A percentile compares a stretch with the other conserved stretches of the same genome.
These are phyloP conservation scores for Baudoinia panamericana DNA, from an alignment of 495 filamentous ascomycete genomes.

Conservation along the genomic window DNA sequence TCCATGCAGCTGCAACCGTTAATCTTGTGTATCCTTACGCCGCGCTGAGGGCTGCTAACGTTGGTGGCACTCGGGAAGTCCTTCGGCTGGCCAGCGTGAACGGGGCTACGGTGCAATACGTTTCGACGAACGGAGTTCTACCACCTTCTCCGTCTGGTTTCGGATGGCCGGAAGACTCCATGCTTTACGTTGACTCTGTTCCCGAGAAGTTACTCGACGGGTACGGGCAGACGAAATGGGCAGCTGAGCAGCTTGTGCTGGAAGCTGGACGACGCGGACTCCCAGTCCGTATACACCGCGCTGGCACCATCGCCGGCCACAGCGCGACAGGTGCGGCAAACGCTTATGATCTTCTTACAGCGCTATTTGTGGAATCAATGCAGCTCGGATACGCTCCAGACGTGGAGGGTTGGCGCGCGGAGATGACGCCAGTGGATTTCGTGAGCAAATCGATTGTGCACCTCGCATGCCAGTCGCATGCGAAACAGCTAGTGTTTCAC, in stretches of 20 bases:
- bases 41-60: conserved; percentile 62
- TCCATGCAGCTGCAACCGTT: conserved; percentile 70
- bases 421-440: conserved; percentile 63
- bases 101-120: conserved; percentile 53
- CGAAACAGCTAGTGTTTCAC: conserved; percentile 47
- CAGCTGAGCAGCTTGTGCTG: conserved; percentile 64
- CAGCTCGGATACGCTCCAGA: conserved; percentile 48
- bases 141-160: conserved; percentile 37
- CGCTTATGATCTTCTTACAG: conserved; percentile 53
- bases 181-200: conserved; percentile 45
- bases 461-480: conserved; percentile 40
- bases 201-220: conserved; percentile 52
- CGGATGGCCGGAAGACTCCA: conserved; percentile 48
- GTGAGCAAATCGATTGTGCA: conserved; percentile 51
- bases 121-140: conserved; percentile 57
- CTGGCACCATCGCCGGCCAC: conserved; percentile 77
- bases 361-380: conserved; percentile 53
- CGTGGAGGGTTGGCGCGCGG: conserved; percentile 52
- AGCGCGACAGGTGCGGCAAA: conserved; percentile 56
- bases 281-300: conserved; percentile 61
- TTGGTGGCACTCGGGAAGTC: conserved; percentile 52
- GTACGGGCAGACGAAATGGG: conserved; percentile 87
- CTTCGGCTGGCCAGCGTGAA: conserved; percentile 46
- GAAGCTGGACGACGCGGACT: conserved; percentile 72
- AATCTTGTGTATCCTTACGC: conserved; percentile 79